phyloP scores from a whole-genome alignment of 192 early-diverging fungal species.

The Pilaira anomala region DNA sequence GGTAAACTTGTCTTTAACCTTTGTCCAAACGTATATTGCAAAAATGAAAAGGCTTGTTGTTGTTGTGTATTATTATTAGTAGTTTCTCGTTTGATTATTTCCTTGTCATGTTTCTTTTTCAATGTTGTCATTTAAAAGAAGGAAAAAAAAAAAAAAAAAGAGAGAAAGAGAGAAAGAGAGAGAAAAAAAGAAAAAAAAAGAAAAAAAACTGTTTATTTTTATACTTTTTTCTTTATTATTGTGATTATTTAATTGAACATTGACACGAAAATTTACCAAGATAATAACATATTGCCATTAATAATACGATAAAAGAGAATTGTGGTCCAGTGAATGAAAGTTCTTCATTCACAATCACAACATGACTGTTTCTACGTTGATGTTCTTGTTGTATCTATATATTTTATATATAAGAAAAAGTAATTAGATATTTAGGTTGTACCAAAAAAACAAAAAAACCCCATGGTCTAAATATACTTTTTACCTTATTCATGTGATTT shows the following conservation, averaged over 20 bases:
- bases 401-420: background rate
- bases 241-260: constrained; percentile 13
- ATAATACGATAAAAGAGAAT: constrained; percentile 28
- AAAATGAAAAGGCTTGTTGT: constrained; percentile 10
- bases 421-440: background rate
- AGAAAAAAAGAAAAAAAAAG: background rate
- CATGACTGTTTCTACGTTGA: constrained; percentile 4
- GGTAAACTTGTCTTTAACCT: constrained; percentile 2
- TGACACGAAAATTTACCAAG: constrained; percentile 39
- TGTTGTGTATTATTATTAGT: too few species aligned
- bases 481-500: too few species aligned
- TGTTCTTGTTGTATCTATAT: too few species aligned
- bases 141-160: background rate
- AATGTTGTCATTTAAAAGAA: background rate
- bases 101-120: constrained; percentile 1
- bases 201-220: background rate
- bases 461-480: too few species aligned
- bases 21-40: constrained; percentile 10
- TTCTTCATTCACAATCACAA: constrained; percentile 33
- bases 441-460: background rate
- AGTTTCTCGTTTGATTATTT: too few species aligned
- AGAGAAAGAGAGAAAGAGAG: background rate
- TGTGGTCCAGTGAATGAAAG: constrained; percentile 37
- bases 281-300: constrained; percentile 38
- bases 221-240: background rate